A percentile compares a stretch with the other conserved stretches of the same genome.
Evolutionary conservation across 2,329 filamentous ascomycete genomes (phyloP).

Genomic region (Neonectria sp.): DNA sequence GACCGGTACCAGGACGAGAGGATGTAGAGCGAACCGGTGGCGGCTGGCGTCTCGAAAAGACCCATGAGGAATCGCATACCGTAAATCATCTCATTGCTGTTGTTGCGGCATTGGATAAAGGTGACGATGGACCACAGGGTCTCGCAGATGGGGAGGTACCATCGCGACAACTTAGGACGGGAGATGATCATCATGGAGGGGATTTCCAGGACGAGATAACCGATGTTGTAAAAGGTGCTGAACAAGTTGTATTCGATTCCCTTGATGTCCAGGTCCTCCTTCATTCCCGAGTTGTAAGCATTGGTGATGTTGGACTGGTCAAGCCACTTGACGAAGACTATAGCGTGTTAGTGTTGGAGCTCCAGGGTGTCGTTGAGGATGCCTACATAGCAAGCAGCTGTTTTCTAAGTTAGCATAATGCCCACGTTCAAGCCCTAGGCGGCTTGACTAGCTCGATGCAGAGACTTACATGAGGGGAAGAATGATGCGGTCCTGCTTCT

Average conservation of each 20-base stretch:
- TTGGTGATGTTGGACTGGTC: slow-evolving; percentile 52
- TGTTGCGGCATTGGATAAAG: slow-evolving; percentile 23
- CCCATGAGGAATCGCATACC: slow-evolving; percentile 39
- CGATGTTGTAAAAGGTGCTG: slow-evolving; percentile 48
- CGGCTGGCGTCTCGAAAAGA: slow-evolving; percentile 38
- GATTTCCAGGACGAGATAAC: slow-evolving; percentile 45
- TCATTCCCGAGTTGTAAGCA: slow-evolving; percentile 59
- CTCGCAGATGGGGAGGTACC: slow-evolving; percentile 32
- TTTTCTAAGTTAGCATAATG: neutral
- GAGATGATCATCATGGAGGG: slow-evolving; percentile 47
- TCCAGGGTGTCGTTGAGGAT: neutral
- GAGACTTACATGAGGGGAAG: slow-evolving; percentile 49
- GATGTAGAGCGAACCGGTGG: slow-evolving; percentile 48
- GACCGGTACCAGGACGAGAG: slow-evolving; percentile 54
- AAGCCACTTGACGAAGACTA: slow-evolving; percentile 52
- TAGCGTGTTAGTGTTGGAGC: neutral
- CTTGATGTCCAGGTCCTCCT: slow-evolving; percentile 52
- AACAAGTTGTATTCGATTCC: slow-evolving; percentile 52
- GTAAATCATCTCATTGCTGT: slow-evolving; percentile 31
- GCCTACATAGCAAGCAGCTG: slow-evolving; percentile 35
- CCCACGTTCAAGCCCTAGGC: neutral
- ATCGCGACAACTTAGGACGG: slow-evolving; percentile 31
- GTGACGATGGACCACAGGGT: slow-evolving; percentile 34
- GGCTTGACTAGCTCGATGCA: neutral
- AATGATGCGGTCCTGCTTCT: slow-evolving; percentile 49